Evolutionary conservation across 148 eudicot genomes (phyloP).

Genomic region (Pouteria glomerata): DNA sequence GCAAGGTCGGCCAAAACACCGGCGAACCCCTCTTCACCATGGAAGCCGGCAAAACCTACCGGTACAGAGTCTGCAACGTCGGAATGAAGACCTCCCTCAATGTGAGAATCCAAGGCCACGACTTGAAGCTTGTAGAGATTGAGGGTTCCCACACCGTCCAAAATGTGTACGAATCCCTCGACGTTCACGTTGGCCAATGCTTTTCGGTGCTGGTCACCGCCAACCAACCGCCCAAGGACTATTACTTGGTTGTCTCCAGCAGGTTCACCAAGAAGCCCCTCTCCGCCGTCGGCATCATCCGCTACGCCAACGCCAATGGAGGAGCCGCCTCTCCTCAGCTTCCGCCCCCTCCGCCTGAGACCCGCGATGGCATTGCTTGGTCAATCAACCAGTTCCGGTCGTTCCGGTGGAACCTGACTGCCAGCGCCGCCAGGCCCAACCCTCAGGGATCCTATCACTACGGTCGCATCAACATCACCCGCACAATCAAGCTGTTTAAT

Average conservation of each 20-base stretch:
- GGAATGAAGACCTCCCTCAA: constrained; percentile 21
- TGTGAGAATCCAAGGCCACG: constrained; percentile 25
- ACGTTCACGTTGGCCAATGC: constrained; percentile 25
- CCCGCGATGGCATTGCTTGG: constrained; percentile 10
- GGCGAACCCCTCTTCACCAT: constrained; percentile 29
- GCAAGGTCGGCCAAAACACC: constrained; percentile 5
- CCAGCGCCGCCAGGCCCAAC: constrained; percentile 31
- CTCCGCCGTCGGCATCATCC: background rate
- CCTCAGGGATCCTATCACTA: constrained; percentile 32
- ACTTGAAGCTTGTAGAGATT: constrained; percentile 24
- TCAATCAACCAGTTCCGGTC: constrained; percentile 23
- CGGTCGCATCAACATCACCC: constrained; percentile 12
- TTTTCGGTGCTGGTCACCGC: constrained; percentile 24
- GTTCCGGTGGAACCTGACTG: constrained; percentile 30
- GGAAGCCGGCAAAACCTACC: constrained; percentile 26
- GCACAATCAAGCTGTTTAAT: constrained; percentile 23
- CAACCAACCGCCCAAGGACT: constrained; percentile 19
- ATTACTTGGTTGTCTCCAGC: constrained; percentile 19
- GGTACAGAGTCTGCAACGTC: constrained; percentile 23
- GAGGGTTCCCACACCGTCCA: constrained; percentile 31
- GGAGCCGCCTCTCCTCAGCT: background rate
- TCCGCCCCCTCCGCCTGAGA: constrained; percentile 10
- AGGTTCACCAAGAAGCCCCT: constrained; percentile 11
- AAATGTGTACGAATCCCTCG: constrained; percentile 19
- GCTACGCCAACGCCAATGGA: constrained; percentile 6